Percentiles rank a stretch among this genome's conserved stretches.
Conservation (phyloP, 805 yeast species). For the Lipomyces spencermartinsiae region DNA sequence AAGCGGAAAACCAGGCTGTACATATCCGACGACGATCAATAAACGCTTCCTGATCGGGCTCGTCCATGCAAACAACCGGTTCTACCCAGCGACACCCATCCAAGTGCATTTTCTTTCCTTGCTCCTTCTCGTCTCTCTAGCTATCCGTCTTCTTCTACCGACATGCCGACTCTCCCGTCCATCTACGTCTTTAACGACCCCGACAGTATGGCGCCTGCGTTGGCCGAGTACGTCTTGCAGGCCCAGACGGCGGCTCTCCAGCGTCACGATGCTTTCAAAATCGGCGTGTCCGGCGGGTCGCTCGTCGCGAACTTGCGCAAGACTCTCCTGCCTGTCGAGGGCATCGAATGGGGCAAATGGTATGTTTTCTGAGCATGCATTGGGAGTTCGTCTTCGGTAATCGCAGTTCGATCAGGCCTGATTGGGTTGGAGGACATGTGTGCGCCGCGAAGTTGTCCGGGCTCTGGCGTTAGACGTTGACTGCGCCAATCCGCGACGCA, state of each 20-base stretch:
- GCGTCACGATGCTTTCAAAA: conserved; percentile 76
- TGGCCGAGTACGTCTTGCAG: conserved; percentile 89
- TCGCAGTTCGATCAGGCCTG: conserved; percentile 1
- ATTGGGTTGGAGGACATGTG: not conserved
- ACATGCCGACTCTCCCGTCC: conserved; percentile 73
- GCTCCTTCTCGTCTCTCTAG: not conserved
- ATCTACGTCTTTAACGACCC: conserved; percentile 92
- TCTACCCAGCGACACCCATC: not conserved
- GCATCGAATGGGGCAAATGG: conserved; percentile 91
- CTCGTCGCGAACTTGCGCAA: conserved; percentile 83
- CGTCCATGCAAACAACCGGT: not conserved
- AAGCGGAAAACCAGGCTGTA: not conserved
- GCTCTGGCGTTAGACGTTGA: not conserved
- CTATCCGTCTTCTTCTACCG: conserved; percentile 3
- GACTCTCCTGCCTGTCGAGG: conserved; percentile 78
- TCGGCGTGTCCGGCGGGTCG: conserved; percentile 94
- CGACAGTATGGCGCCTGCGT: conserved; percentile 92
- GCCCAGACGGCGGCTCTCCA: conserved; percentile 81
- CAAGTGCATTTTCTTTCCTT: not conserved
- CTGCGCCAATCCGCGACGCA: not conserved
- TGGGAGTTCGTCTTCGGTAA: not conserved
- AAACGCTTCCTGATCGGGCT: not conserved
- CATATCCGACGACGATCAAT: not conserved
- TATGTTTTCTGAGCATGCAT: conserved; percentile 29
- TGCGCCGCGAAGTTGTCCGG: not conserved